Conservation (phyloP, 169 alveolate species). For the Plasmodium ovale region DNA sequence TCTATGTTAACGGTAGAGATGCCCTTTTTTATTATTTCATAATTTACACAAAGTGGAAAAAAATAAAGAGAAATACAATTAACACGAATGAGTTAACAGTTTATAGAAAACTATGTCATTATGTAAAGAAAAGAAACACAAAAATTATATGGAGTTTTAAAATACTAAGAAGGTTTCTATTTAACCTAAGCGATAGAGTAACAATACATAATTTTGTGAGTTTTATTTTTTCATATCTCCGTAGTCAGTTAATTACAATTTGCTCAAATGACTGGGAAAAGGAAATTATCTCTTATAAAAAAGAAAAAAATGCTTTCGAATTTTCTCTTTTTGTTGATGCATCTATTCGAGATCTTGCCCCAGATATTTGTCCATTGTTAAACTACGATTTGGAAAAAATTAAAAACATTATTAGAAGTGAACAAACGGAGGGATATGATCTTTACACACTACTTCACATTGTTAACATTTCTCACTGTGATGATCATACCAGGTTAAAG, state of each 20-base stretch:
- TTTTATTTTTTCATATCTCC: slow-evolving; percentile 10
- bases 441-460: slow-evolving; percentile 28
- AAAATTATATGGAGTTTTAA: slow-evolving; percentile 20
- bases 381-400: slow-evolving; percentile 2
- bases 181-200: slow-evolving; percentile 37
- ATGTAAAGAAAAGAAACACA: not conserved
- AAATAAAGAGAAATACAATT: slow-evolving; percentile 24
- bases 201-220: slow-evolving; percentile 13
- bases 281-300: slow-evolving; percentile 22
- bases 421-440: slow-evolving; percentile 7
- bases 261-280: slow-evolving; percentile 11
- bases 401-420: slow-evolving; percentile 16
- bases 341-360: slow-evolving; percentile 35
- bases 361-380: not conserved
- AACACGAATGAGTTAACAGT: slow-evolving; percentile 1
- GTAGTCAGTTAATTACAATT: slow-evolving; percentile 1
- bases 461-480: slow-evolving; percentile 19
- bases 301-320: slow-evolving; percentile 30
- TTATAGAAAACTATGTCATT: slow-evolving; percentile 19
- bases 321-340: slow-evolving; percentile 44
- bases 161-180: slow-evolving; percentile 26
- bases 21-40: slow-evolving; percentile 46
- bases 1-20: slow-evolving; percentile 21
- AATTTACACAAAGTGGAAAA: slow-evolving; percentile 45
- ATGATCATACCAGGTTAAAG: slow-evolving; percentile 22